These are phyloP conservation scores for Trichophyton equinum DNA, from an alignment of 2,329 filamentous ascomycete species.

Conservation along the genomic window DNA sequence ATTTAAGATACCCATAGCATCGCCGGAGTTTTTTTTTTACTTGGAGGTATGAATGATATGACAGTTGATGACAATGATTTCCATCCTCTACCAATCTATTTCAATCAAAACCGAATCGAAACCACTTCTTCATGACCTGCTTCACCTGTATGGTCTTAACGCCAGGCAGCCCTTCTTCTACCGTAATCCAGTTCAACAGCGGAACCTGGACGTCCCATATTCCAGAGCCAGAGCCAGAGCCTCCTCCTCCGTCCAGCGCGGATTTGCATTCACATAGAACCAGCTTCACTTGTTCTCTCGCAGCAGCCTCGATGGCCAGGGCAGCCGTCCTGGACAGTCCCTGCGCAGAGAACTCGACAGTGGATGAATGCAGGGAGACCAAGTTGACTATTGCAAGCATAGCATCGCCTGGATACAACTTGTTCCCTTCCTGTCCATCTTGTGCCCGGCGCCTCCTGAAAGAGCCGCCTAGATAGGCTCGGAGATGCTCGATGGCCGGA, in stretches of 20 bases:
- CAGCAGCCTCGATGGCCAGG: conserved; percentile 27
- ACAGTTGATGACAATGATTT: conserved; percentile 29
- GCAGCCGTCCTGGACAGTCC: conserved; percentile 36
- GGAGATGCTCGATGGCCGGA: conserved; percentile 62
- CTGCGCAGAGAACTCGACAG: conserved; percentile 38
- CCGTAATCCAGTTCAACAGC: conserved; percentile 43
- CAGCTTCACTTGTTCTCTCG: conserved; percentile 21
- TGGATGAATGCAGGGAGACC: conserved; percentile 30
- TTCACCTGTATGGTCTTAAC: conserved; percentile 47
- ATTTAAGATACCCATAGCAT: conserved; percentile 15
- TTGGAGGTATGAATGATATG: conserved; percentile 20
- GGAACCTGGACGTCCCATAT: conserved; percentile 44
- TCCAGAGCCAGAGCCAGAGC: conserved; percentile 19
- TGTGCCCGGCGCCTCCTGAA: background rate
- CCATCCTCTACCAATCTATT: conserved; percentile 14
- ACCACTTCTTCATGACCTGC: conserved; percentile 54
- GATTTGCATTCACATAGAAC: conserved; percentile 32
- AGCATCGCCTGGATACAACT: conserved; percentile 10
- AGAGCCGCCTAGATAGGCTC: conserved; percentile 50
- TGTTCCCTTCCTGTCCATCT: background rate
- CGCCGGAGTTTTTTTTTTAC: conserved; percentile 2
- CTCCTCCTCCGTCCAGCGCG: conserved; percentile 20
- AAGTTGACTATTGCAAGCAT: conserved; percentile 32
- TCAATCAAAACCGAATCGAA: conserved; percentile 41
- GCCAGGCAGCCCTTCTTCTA: conserved; percentile 39